Percentiles rank a stretch among this genome's conserved stretches.
These are phyloP conservation scores for Chlorokybus atmophyticus DNA, from an alignment of 139 green algal genomes.

Conservation along the genomic window DNA sequence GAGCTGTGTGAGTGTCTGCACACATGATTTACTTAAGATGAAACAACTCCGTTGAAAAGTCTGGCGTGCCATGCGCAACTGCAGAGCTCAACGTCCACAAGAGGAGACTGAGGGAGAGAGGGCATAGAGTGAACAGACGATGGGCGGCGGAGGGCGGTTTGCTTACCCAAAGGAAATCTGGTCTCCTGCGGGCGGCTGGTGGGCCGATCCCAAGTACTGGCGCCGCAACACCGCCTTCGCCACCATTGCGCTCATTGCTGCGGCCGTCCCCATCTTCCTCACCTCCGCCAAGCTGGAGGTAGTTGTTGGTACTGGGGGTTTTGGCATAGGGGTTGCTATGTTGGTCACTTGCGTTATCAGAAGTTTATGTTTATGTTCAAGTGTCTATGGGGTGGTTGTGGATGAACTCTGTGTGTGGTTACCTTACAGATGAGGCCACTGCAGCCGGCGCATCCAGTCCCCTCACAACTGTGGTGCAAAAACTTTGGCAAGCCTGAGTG, in stretches of 20 bases:
- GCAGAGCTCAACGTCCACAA: too few relatives aligned
- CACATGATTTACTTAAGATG: too few relatives aligned
- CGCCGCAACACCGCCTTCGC: slow-evolving; percentile 28
- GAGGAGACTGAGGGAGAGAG: too few relatives aligned
- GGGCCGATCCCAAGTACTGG: slow-evolving; percentile 29
- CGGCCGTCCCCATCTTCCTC: slow-evolving; percentile 27
- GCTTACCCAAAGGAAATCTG: slow-evolving; percentile 32
- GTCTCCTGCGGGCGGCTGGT: slow-evolving; percentile 28
- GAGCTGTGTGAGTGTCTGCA: too few relatives aligned
- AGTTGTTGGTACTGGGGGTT: not conserved
- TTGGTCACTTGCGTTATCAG: slow-evolving; percentile 1
- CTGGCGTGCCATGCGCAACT: too few relatives aligned
- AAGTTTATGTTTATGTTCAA: slow-evolving; percentile 5
- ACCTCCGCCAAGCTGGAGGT: slow-evolving; percentile 31
- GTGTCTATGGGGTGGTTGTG: slow-evolving; percentile 1
- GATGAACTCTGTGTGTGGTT: not conserved
- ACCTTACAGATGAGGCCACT: slow-evolving; percentile 12
- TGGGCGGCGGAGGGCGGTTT: too few relatives aligned
- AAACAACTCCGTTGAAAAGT: too few relatives aligned
- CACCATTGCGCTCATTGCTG: slow-evolving; percentile 10
- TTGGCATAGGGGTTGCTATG: not conserved
- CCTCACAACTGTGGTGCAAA: slow-evolving; percentile 25
- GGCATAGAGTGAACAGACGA: too few relatives aligned
- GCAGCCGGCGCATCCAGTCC: slow-evolving; percentile 7
- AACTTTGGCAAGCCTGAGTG: slow-evolving; percentile 15